These are phyloP conservation scores for Scutellaria barbata DNA, from an alignment of 257 asterid genomes.

Conservation along the genomic window DNA sequence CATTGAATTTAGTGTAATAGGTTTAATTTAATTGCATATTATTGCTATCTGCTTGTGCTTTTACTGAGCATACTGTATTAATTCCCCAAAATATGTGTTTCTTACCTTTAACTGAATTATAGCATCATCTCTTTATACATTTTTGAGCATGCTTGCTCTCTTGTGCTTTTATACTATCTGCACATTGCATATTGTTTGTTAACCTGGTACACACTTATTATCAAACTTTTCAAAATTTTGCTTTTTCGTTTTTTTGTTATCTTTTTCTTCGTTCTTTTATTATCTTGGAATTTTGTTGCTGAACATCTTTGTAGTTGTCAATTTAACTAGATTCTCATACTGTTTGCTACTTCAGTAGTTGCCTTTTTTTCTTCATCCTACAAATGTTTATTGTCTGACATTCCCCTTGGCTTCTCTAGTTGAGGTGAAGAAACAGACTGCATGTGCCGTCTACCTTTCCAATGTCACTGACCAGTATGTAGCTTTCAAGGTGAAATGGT, in stretches of 20 bases:
- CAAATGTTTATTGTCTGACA: slow-evolving; percentile 30
- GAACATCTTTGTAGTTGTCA: slow-evolving; percentile 1
- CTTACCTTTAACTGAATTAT: background rate
- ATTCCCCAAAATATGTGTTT: background rate
- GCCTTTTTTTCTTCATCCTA: slow-evolving; percentile 14
- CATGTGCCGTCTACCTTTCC: slow-evolving; percentile 63
- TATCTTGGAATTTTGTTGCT: background rate
- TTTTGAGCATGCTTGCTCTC: background rate
- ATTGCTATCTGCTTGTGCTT: slow-evolving; percentile 8
- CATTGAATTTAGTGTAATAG: background rate
- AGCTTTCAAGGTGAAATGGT: slow-evolving; percentile 76
- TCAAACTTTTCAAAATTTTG: background rate
- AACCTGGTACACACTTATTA: slow-evolving; percentile 4
- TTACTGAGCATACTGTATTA: background rate
- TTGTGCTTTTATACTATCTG: background rate
- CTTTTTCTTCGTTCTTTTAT: no score
- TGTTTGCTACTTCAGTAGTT: slow-evolving; percentile 16
- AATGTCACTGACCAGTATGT: slow-evolving; percentile 80
- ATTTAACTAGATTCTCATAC: slow-evolving; percentile 7
- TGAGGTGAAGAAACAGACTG: slow-evolving; percentile 87
- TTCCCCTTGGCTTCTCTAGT: slow-evolving; percentile 49
- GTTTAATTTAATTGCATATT: slow-evolving; percentile 6
- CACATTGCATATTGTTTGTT: slow-evolving; percentile 22
- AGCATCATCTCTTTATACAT: slow-evolving; percentile 7
- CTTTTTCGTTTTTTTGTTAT: no score